A percentile compares a stretch with the other conserved stretches of the same genome.
Evolutionary conservation across 73 alveolate genomes (phyloP).

Genomic region (Paramecium tetraurelia): DNA sequence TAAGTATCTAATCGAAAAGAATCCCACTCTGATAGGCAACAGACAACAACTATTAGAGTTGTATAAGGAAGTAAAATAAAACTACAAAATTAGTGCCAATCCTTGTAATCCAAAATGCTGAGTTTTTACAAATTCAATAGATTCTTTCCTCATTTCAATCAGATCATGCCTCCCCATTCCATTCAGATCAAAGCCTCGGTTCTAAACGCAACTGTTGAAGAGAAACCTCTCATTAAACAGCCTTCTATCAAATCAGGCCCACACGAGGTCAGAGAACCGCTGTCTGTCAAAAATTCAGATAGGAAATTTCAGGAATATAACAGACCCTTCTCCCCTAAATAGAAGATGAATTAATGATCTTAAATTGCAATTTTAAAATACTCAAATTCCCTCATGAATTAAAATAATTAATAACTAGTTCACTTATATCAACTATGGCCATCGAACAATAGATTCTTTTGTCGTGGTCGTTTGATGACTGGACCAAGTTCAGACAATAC

Average conservation of each 20-base stretch:
- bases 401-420: not conserved
- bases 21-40: not conserved
- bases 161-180: slow-evolving; percentile 45
- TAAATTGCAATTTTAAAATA: not conserved
- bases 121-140: slow-evolving; percentile 35
- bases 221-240: not conserved
- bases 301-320: not conserved
- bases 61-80: slow-evolving; percentile 14
- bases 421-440: slow-evolving; percentile 61
- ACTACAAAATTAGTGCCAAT: slow-evolving; percentile 11
- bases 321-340: not conserved
- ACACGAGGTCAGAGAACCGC: not conserved
- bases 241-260: not conserved
- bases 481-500: slow-evolving; percentile 62
- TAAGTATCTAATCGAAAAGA: slow-evolving; percentile 1
- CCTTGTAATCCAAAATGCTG: slow-evolving; percentile 5
- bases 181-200: slow-evolving; percentile 2
- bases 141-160: not conserved
- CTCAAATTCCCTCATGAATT: not conserved
- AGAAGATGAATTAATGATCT: not conserved
- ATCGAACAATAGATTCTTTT: slow-evolving; percentile 60
- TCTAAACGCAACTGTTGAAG: not conserved
- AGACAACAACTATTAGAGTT: not conserved
- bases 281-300: not conserved
- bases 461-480: slow-evolving; percentile 48